These are phyloP conservation scores for Eucalyptus urophylla DNA, from an alignment of 345 rosid species.

Conservation along the genomic window DNA sequence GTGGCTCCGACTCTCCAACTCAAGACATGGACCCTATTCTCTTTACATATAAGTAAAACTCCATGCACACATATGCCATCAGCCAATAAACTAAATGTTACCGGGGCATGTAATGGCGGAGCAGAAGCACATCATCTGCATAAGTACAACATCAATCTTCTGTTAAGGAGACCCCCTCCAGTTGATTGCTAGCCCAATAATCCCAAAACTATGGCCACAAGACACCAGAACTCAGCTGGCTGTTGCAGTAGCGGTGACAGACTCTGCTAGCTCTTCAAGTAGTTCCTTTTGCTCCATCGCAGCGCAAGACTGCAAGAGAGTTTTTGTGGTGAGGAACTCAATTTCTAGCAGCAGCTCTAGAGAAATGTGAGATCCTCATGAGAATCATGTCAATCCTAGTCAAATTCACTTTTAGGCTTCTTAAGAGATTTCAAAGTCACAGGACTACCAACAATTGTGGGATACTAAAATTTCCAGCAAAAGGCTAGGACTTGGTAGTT, in stretches of 20 bases:
- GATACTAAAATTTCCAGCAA: not conserved
- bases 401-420: not conserved
- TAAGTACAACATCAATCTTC: not conserved
- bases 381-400: not conserved
- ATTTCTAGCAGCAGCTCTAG: not conserved
- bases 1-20: not conserved
- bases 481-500: not conserved
- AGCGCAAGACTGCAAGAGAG: constrained; percentile 58
- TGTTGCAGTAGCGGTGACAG: constrained; percentile 26
- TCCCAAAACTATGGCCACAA: not conserved
- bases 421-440: not conserved
- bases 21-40: not conserved
- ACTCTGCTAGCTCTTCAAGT: constrained; percentile 75
- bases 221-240: not conserved
- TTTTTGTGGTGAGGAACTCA: not conserved
- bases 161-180: not conserved
- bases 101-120: not conserved
- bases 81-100: not conserved
- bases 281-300: constrained; percentile 82
- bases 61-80: not conserved
- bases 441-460: not conserved
- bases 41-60: not conserved
- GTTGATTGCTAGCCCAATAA: not conserved
- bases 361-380: not conserved
- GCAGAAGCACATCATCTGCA: not conserved